Percentiles rank a stretch among this genome's conserved stretches.
phyloP scores from a whole-genome alignment of 306 rosid species.

The Trifolium pratense region DNA sequence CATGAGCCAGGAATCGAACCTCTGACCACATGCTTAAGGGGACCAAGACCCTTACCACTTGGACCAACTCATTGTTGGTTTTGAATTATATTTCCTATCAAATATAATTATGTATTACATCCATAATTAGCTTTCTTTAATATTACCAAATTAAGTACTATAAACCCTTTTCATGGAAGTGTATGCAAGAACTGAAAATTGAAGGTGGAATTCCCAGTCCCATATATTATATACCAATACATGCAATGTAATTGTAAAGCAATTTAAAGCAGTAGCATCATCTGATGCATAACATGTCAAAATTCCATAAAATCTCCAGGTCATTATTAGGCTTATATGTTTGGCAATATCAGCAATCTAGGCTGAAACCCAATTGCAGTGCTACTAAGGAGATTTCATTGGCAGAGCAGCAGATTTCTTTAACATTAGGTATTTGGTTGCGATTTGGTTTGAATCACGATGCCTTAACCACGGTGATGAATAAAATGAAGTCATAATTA shows the following conservation, averaged over 20 bases:
- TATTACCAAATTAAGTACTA: not conserved
- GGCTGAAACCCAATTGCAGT: not conserved
- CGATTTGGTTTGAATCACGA: conserved; percentile 12
- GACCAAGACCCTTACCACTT: no score
- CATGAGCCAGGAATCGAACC: no score
- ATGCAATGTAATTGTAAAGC: not conserved
- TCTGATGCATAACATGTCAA: conserved; percentile 18
- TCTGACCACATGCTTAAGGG: no score
- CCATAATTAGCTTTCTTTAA: not conserved
- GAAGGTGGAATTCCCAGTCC: not conserved
- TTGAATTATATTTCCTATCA: conserved; percentile 4
- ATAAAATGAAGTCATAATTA: conserved; percentile 10
- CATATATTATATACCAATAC: conserved; percentile 2
- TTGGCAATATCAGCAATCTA: not conserved
- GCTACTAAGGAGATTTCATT: not conserved
- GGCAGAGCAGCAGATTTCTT: not conserved
- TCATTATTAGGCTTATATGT: conserved; percentile 4
- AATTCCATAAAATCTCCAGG: conserved; percentile 5
- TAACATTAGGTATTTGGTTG: not conserved
- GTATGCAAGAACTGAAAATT: conserved; percentile 13
- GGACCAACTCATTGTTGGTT: no score
- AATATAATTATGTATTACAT: not conserved
- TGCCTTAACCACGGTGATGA: conserved; percentile 2
- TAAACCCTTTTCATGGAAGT: not conserved
- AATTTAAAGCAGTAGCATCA: not conserved